Conservation (phyloP, 306 rosid genomes). For the Hylodesmum podocarpum region DNA sequence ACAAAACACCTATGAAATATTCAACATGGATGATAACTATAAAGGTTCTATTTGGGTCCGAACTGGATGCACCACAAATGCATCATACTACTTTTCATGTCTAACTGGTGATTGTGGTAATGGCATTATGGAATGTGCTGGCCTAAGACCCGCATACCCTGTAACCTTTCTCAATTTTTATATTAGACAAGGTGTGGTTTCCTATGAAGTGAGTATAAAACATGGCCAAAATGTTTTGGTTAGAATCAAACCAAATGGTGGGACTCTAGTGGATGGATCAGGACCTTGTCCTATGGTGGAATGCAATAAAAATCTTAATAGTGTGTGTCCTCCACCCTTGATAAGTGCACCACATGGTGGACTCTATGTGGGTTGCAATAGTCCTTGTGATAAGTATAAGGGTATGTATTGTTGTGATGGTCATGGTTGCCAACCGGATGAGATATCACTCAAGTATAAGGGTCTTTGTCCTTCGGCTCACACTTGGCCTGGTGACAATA, state of each 20-base stretch:
- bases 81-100: slow-evolving; percentile 38
- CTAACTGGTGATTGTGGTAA: slow-evolving; percentile 52
- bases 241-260: slow-evolving; percentile 32
- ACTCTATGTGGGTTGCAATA: slow-evolving; percentile 30
- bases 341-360: not conserved
- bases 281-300: slow-evolving; percentile 38
- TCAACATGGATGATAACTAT: slow-evolving; percentile 40
- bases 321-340: slow-evolving; percentile 26
- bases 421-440: slow-evolving; percentile 29
- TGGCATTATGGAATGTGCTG: slow-evolving; percentile 1
- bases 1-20: not conserved
- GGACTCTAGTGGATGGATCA: slow-evolving; percentile 26
- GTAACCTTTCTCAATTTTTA: slow-evolving; percentile 31
- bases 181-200: slow-evolving; percentile 25
- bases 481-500: slow-evolving; percentile 19
- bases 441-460: slow-evolving; percentile 17
- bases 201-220: slow-evolving; percentile 38
- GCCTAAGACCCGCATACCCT: slow-evolving; percentile 27
- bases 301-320: not conserved
- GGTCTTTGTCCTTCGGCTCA: slow-evolving; percentile 25
- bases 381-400: slow-evolving; percentile 37
- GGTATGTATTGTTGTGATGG: slow-evolving; percentile 38
- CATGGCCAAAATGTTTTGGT: slow-evolving; percentile 40
- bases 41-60: slow-evolving; percentile 60
- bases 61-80: slow-evolving; percentile 41